These are phyloP conservation scores for Huntiella abstrusa DNA, from an alignment of 2,329 filamentous ascomycete genomes.

Conservation along the genomic window DNA sequence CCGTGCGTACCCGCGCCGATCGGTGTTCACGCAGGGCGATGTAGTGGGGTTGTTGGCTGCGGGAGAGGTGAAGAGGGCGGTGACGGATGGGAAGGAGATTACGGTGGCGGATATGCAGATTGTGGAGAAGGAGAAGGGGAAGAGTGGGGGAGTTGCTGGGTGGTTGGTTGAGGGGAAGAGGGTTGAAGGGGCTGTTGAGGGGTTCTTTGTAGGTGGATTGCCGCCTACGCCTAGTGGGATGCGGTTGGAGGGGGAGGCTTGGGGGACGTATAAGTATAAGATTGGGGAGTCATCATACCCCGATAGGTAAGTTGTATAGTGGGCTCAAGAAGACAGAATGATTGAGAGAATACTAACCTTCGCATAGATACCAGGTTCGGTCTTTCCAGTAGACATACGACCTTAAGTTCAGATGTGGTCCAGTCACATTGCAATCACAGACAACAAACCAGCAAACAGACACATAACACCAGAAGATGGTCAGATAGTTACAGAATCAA, in stretches of 20 bases:
- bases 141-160: conserved; percentile 50
- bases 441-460: not conserved
- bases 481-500: conserved; percentile 3
- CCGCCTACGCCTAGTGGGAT: conserved; percentile 72
- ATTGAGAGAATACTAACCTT: conserved; percentile 16
- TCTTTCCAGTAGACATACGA: conserved; percentile 30
- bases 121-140: conserved; percentile 56
- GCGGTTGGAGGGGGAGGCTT: conserved; percentile 31
- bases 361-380: conserved; percentile 42
- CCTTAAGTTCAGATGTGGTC: not conserved
- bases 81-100: conserved; percentile 67
- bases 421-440: conserved; percentile 5
- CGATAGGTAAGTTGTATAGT: conserved; percentile 36
- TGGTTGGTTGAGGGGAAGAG: conserved; percentile 35
- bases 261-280: conserved; percentile 51
- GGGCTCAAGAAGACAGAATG: not conserved
- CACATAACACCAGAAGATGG: not conserved
- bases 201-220: conserved; percentile 59
- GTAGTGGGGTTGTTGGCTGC: conserved; percentile 70
- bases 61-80: conserved; percentile 47
- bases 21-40: conserved; percentile 66
- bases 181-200: conserved; percentile 26
- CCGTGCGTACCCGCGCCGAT: conserved; percentile 62
- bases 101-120: conserved; percentile 40
- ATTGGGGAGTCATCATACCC: conserved; percentile 52